phyloP scores from a whole-genome alignment of 139 green algal species.

The Tetradesmus lagerheimii region DNA sequence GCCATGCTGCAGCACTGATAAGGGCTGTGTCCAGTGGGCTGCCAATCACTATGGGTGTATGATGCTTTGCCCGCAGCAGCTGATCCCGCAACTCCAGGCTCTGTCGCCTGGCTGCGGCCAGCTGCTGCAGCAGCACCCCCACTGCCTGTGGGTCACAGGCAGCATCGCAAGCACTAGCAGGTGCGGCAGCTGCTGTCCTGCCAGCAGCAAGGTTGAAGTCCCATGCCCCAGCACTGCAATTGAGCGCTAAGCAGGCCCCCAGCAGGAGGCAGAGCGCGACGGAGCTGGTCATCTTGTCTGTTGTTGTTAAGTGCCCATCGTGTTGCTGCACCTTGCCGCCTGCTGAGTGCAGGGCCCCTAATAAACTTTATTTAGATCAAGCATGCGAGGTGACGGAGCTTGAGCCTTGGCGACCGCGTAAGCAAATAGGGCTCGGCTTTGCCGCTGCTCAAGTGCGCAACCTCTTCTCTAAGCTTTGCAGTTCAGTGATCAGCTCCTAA shows the following conservation, averaged over 20 bases:
- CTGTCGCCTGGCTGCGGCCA: background rate
- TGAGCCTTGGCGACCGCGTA: background rate
- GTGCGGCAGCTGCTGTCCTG: background rate
- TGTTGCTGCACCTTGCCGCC: background rate
- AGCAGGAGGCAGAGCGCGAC: background rate
- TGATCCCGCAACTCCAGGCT: background rate
- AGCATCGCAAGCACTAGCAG: slow-evolving; percentile 16
- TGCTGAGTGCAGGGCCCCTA: background rate
- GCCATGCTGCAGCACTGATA: background rate
- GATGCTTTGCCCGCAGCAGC: slow-evolving; percentile 25
- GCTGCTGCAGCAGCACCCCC: slow-evolving; percentile 6
- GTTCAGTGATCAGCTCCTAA: too few relatives aligned
- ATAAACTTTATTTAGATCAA: background rate
- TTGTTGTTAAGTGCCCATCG: slow-evolving; percentile 3
- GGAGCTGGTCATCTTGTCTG: background rate
- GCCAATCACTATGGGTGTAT: slow-evolving; percentile 15
- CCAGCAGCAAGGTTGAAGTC: background rate
- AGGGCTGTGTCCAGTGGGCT: background rate
- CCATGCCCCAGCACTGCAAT: background rate
- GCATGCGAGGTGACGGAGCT: background rate
- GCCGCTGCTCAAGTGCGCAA: background rate
- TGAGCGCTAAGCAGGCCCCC: background rate
- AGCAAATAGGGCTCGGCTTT: background rate
- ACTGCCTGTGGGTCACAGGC: background rate
- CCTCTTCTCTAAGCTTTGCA: background rate